Evolutionary conservation across 2,329 filamentous ascomycete genomes (phyloP).

Genomic region (Sarocladiaceae sp.): DNA sequence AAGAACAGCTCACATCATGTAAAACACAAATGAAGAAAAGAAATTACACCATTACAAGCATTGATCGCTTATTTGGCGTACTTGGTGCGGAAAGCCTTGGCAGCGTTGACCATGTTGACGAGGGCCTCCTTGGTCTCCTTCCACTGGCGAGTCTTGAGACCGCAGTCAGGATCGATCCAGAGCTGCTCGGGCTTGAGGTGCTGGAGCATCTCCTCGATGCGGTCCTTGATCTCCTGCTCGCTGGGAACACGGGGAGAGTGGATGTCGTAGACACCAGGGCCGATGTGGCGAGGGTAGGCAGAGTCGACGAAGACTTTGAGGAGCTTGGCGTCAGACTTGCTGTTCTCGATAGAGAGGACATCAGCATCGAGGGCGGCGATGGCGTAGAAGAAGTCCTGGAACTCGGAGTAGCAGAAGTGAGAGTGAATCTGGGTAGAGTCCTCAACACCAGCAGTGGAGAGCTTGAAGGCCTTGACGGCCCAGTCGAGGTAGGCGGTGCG

Average conservation of each 20-base stretch:
- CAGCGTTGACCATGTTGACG: conserved; percentile 95
- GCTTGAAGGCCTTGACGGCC: conserved; percentile 97
- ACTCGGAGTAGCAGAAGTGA: conserved; percentile 99
- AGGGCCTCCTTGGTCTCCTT: conserved; percentile 96
- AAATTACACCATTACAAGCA: conserved; percentile 18
- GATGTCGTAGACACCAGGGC: conserved; percentile 99
- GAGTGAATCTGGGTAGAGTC: conserved; percentile 99
- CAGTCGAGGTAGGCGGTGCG: conserved; percentile 95
- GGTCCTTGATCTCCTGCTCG: conserved; percentile 97
- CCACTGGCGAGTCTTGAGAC: conserved; percentile 99
- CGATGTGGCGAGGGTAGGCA: conserved; percentile 96
- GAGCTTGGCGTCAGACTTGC: conserved; percentile 99
- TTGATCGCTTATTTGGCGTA: conserved; percentile 58
- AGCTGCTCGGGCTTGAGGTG: conserved; percentile 98
- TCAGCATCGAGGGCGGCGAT: conserved; percentile 97
- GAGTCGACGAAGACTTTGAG: conserved; percentile 98
- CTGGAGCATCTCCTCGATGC: conserved; percentile 96
- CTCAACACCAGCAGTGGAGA: conserved; percentile 87
- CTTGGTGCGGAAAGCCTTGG: conserved; percentile 94
- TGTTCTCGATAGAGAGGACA: conserved; percentile 99
- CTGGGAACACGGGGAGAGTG: conserved; percentile 96
- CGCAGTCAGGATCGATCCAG: conserved; percentile 99
- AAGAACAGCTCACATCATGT: conserved; percentile 30
- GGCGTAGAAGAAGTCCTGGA: conserved; percentile 99
- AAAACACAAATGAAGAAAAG: conserved; percentile 21